Percentiles rank a stretch among this genome's conserved stretches.
These are phyloP conservation scores for Rhizopus delemar DNA, from an alignment of 371 early-diverging fungal genomes.

Conservation along the genomic window DNA sequence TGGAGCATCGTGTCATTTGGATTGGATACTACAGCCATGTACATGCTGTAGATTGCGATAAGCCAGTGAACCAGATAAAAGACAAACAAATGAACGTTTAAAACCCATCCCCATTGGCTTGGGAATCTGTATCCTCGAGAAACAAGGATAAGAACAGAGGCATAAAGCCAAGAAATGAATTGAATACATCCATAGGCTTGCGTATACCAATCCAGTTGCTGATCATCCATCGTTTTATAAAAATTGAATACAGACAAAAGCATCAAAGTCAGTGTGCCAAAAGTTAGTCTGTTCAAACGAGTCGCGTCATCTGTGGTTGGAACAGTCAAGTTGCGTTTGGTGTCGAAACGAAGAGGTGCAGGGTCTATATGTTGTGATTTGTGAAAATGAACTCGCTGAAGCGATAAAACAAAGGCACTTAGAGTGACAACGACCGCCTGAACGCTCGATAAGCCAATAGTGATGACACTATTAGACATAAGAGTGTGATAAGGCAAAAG, in stretches of 20 bases:
- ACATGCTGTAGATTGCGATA: slow-evolving; percentile 17
- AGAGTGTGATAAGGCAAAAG: background rate
- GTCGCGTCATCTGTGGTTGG: slow-evolving; percentile 15
- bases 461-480: background rate
- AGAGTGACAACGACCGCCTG: slow-evolving; percentile 12
- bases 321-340: slow-evolving; percentile 13
- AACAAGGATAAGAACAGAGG: slow-evolving; percentile 24
- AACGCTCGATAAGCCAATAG: slow-evolving; percentile 5
- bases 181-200: slow-evolving; percentile 11
- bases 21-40: slow-evolving; percentile 5
- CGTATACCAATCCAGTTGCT: slow-evolving; percentile 3
- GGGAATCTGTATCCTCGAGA: slow-evolving; percentile 27
- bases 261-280: slow-evolving; percentile 15
- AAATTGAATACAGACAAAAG: slow-evolving; percentile 15
- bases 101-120: slow-evolving; percentile 34
- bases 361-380: slow-evolving; percentile 17
- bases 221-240: slow-evolving; percentile 3
- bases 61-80: slow-evolving; percentile 25
- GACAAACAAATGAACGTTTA: slow-evolving; percentile 42
- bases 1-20: slow-evolving; percentile 9
- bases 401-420: slow-evolving; percentile 26
- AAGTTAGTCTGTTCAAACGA: slow-evolving; percentile 16
- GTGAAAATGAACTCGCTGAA: slow-evolving; percentile 27
- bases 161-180: slow-evolving; percentile 33
- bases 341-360: slow-evolving; percentile 19